Evolutionary conservation across 2,329 filamentous ascomycete genomes (phyloP).

Genomic region (Trichothecium roseum): DNA sequence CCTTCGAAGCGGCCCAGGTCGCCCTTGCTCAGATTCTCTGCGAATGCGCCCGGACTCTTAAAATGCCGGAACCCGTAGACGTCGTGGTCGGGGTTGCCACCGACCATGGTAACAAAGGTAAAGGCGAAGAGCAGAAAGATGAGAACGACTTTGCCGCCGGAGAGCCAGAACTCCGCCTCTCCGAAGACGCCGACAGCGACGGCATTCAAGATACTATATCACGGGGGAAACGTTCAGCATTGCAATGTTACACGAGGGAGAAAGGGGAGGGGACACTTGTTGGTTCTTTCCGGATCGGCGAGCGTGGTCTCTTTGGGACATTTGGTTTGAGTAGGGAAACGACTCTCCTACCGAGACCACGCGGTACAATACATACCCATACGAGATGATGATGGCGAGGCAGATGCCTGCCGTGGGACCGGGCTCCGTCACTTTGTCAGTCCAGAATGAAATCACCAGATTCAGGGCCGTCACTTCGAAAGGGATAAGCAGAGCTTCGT

Average conservation of each 20-base stretch:
- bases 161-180: conserved; percentile 34
- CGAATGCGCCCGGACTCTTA: conserved; percentile 43
- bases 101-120: conserved; percentile 49
- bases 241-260: background rate
- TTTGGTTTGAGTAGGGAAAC: background rate
- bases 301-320: background rate
- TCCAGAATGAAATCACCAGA: conserved; percentile 27
- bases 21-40: conserved; percentile 46
- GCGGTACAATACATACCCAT: conserved; percentile 10
- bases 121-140: conserved; percentile 50
- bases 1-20: conserved; percentile 54
- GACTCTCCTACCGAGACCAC: conserved; percentile 5
- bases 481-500: conserved; percentile 38
- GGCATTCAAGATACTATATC: conserved; percentile 22
- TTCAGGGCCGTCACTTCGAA: conserved; percentile 37
- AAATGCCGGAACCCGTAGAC: conserved; percentile 58
- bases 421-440: conserved; percentile 14
- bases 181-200: conserved; percentile 31
- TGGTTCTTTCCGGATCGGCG: background rate
- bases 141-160: conserved; percentile 42
- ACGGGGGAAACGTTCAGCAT: conserved; percentile 1
- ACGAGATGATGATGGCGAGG: conserved; percentile 1
- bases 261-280: background rate
- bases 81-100: conserved; percentile 45
- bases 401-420: conserved; percentile 7